Evolutionary conservation across 352 stramenopile species (phyloP), one percentile per base, ranked within the genome.

Genomic region (Phytopythium kandeliae): DNA sequence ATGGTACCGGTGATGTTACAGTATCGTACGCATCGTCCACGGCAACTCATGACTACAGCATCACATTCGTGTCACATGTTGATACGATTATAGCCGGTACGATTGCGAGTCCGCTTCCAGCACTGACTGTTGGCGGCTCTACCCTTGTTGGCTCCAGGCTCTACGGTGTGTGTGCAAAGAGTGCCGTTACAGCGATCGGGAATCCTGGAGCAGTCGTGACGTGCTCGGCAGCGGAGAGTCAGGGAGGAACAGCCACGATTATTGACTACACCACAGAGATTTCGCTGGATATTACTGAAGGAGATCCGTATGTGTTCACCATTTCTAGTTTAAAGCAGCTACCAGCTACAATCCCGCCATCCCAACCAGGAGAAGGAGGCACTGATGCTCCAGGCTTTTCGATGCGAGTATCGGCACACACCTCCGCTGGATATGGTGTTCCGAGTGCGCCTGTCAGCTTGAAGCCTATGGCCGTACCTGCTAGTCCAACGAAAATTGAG

Each of bases 401-500:
- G 0, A 66, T 92, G 0, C 73, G 84, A 13, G 74, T 91, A 3
- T 71, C 74, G 1, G 84, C 84, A 0, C 71, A 78, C 46, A 92
- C 71, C 2, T 69, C 72, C 0, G 77, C 79, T 7, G 81, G 77
- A 0, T 90, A 88, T 24, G 76, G 84, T 9, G 42, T 85, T 16
- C 81, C 84, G 0, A 78, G 68, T 36, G 48, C 66, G 4, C 64
- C 67, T 0, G 76, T 73, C 1, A 63, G 65, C 0, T 31, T 97
- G 9, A 98, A 98, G 56, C 95, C 95, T 4, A 92, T 94, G 65
- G 85, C 73, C 13, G 74, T 85, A 2, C 91, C 96, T 16, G 67
- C 80, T 3, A 59, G 81, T 15, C 92, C 93, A 0, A 53, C 57
- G 13, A 78, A 84, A 24, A 80, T 92, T 26, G 72, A 82, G 46